Evolutionary conservation across 495 filamentous ascomycete genomes (phyloP).

Genomic region (Hypoxylon fuscum): DNA sequence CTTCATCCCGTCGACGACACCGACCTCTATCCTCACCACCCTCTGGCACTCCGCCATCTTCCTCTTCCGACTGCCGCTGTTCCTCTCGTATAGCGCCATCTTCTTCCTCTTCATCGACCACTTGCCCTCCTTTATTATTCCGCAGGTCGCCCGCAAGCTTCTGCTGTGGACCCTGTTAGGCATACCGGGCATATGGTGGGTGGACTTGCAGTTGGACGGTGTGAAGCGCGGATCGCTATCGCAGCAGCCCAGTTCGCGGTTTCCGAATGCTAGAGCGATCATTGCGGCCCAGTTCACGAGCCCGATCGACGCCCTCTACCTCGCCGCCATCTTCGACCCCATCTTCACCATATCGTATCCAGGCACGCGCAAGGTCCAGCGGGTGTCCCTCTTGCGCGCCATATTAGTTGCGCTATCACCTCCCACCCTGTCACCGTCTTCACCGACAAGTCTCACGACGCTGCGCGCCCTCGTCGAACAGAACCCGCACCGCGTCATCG

Average conservation of each 20-base stretch:
- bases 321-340: constrained; percentile 96
- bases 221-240: constrained; percentile 82
- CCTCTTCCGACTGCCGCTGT: constrained; percentile 78
- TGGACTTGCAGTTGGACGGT: constrained; percentile 94
- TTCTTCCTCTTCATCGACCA: constrained; percentile 87
- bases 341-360: constrained; percentile 90
- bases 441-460: constrained; percentile 60
- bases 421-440: constrained; percentile 59
- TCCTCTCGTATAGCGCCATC: constrained; percentile 69
- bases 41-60: constrained; percentile 77
- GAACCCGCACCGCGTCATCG: constrained; percentile 78
- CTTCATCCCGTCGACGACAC: constrained; percentile 81
- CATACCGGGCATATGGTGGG: constrained; percentile 95
- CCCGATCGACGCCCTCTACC: constrained; percentile 91
- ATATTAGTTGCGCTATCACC: constrained; percentile 75
- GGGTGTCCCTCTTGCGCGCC: constrained; percentile 77
- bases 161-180: constrained; percentile 85
- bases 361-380: constrained; percentile 72
- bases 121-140: constrained; percentile 72
- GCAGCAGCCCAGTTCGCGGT: constrained; percentile 67
- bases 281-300: constrained; percentile 92
- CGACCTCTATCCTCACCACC: constrained; percentile 66
- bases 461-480: constrained; percentile 68
- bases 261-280: constrained; percentile 75
- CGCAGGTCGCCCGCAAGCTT: constrained; percentile 78